Evolutionary conservation across 2,329 filamentous ascomycete genomes (phyloP), one percentile per base, ranked within the genome.

Genomic region (Ascochyta lentis): DNA sequence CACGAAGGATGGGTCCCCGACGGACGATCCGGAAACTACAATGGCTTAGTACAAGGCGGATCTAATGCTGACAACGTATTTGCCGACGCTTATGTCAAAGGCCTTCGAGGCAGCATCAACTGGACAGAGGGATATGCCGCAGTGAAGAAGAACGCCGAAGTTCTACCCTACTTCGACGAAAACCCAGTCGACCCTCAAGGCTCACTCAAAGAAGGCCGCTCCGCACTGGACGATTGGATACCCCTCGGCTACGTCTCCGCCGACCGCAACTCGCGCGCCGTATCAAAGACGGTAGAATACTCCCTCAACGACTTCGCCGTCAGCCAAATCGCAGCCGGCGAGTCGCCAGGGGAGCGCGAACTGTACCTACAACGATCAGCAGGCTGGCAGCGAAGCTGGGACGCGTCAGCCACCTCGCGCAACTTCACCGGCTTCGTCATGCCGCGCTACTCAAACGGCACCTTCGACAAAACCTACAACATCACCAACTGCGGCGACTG

Each of bases 61-160:
- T 74, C 71, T 0, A 75, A 75, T 35, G 71, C 66, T 2, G 73
- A 75, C 26, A 75, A 75, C 26, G 69, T 91, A 0, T 77, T 91
- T 3, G 86, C 84, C 0, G 89, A 92, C 65, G 86, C 85, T 0
- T 90, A 83, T 54, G 59, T 90, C 16, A 92, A 92, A 65, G 86
- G 86, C 0, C 75, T 91, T 3, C 76, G 74, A 7, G 71, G 72
- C 1, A 83, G 80, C 3, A 84, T 92, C n/a, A 84, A 90, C 69
- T 93, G 90, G 90, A 76, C 81, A 0, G 84, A 83, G 10, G 89
- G 86, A 0, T 92, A 90, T 59, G 83, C 86, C 45, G 90, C 90
- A 0, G 84, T 93, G 0, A 81, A 89, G 16, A 89, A 89, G 60
- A 87, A 92, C 58, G 88, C 89, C 2, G 88, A 91, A 63, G 81